Base-by-base conservation (phyloP, 2,329 filamentous ascomycete species). In the Colletotrichum phormii region DNA sequence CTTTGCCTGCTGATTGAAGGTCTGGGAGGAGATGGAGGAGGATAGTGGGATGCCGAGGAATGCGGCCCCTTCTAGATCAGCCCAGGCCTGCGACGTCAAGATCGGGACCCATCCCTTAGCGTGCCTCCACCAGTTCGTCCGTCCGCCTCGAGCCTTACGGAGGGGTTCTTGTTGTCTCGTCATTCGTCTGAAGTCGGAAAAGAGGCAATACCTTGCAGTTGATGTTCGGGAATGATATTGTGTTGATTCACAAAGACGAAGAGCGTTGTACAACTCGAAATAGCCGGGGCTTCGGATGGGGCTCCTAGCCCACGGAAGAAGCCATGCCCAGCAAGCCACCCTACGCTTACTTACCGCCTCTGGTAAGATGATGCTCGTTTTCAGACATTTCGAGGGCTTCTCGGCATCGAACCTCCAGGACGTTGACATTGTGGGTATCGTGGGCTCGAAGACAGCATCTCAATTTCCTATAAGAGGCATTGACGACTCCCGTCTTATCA, bases 391-490 rank as follows among this genome's bases (percentile, higher is more conserved):
- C 18, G 46, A 15, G 42, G 18, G 18, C 18, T n/a, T 49, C 42
- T 49, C 18, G 18, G 18, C 18, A 49, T 49, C 18, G 42, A 55
- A 18, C 1, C 29, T n/a, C 8, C 13, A 1, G n/a, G 55, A 71
- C 66, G 66, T 55, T 55, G 35, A 60, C 15, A 15, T 22, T 58
- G 46, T 46, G 42, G 29, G 13, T 13, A 53, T 65, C 22, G 49
- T 31, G 35, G 6, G 29, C 12, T 29, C 4, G 4, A 31, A 13
- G 7, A n/a, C 11, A 7, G 29, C 33, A 22, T 53, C 15, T 18
- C 54, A 5, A n/a, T n/a, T 31, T 54, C 35, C 71, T 73, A 73
- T 73, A 73, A 73, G 67, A 70, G 18, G 8, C 55, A 12, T 53
- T 55, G 22, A 64, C 22, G 49, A 29, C 60, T 61, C 60, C 49